Evolutionary conservation across 805 yeast species (phyloP), one percentile per base, ranked within the genome.

Genomic region (Kurtzmaniella fragi): DNA sequence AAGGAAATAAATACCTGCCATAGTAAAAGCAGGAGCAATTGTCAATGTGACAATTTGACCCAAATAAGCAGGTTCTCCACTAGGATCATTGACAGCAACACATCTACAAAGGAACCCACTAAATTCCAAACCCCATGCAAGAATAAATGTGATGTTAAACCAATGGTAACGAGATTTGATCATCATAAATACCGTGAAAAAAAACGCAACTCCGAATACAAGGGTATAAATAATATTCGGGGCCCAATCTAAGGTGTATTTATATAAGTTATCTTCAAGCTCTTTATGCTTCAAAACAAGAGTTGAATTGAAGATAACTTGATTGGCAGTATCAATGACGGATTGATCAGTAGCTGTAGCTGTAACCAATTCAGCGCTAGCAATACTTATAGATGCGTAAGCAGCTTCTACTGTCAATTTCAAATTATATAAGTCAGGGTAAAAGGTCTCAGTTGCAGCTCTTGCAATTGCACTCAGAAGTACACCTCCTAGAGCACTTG

Each of bases 1-100:
- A 5, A 66, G 32, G 42, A 60, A 63, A 45, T 67, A 67, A 13
- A 67, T 47, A 1, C 72, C 73, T 2, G 59, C 73, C 73, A 67
- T 67, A 13, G 66, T 52, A 39, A 67, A 65, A 2, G 71, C 72
- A 2, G 72, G 72, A 2, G 69, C 61, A 23, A 67, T 54, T 2
- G 71, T 65, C 44, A 67, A 54, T 2, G 59, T 40, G 13, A 64
- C 59, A 37, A 53, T 57, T 44, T 67, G 73, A 37, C 61, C 37
- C 28, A 64, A 47, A 41, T 47, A 67, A 37, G 36, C 50, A 35
- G 47, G 40, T 28, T 46, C 32, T 40, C 49, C 40, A 8, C 48
- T 43, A 39, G 46, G 38, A 42, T 63, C 59, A 17, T 38, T 40
- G 34, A 66, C 43, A 1, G 67, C 44, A 23, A 64, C 40, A 1